phyloP scores from a whole-genome alignment of 805 yeast genomes.

The Suhomyces xylopsoci region DNA sequence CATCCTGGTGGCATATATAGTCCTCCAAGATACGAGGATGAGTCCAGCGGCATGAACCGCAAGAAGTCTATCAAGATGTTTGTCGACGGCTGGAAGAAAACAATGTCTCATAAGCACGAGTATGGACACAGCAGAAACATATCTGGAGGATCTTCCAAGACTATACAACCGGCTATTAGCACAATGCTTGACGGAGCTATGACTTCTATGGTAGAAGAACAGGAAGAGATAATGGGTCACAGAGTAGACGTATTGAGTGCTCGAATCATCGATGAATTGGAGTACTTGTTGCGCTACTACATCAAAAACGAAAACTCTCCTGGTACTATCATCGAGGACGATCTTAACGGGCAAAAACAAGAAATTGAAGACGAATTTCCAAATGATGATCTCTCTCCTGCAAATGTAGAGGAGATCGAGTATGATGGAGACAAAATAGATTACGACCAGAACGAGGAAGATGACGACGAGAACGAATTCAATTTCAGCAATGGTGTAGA shows the following conservation, averaged over 20 bases:
- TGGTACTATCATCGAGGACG: constrained; percentile 19
- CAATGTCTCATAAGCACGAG: constrained; percentile 11
- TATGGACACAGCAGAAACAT: background rate
- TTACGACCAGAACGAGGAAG: background rate
- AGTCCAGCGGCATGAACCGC: constrained; percentile 17
- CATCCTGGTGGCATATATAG: constrained; percentile 1
- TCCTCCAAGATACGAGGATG: background rate
- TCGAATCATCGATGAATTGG: constrained; percentile 66
- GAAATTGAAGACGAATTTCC: background rate
- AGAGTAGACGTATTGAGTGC: constrained; percentile 68
- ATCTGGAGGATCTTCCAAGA: background rate
- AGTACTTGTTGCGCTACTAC: constrained; percentile 49
- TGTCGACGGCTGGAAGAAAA: constrained; percentile 41
- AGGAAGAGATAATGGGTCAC: constrained; percentile 19
- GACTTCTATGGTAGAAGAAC: constrained; percentile 8
- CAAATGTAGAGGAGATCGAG: constrained; percentile 10
- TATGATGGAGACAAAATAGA: constrained; percentile 3
- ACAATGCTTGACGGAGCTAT: background rate
- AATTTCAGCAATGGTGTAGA: constrained; percentile 5
- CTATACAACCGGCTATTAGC: background rate
- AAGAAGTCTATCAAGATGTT: constrained; percentile 36
- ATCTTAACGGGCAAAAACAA: constrained; percentile 2
- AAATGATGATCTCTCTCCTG: constrained; percentile 9
- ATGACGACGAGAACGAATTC: background rate
- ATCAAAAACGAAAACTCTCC: constrained; percentile 16